These are phyloP conservation scores for Pichia phayaonensis DNA, from an alignment of 805 yeast species.

Conservation along the genomic window DNA sequence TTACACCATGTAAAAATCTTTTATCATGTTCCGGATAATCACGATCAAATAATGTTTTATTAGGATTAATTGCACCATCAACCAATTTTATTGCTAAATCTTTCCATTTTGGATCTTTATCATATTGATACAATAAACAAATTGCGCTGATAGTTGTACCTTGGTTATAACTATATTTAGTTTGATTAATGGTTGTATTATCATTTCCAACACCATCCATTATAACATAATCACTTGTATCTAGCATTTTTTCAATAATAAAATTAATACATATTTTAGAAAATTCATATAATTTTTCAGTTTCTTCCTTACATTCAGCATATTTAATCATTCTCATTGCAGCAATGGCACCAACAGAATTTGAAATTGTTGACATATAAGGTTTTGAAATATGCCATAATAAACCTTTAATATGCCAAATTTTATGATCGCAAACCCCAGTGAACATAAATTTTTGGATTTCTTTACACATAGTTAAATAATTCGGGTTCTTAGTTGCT, in stretches of 20 bases:
- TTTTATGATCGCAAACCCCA: slow-evolving; percentile 46
- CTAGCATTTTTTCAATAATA: slow-evolving; percentile 45
- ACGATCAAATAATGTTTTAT: slow-evolving; percentile 52
- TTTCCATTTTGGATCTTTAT: slow-evolving; percentile 45
- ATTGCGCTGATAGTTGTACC: slow-evolving; percentile 58
- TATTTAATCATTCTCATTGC: slow-evolving; percentile 56
- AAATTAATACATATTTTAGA: slow-evolving; percentile 56
- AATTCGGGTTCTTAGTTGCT: slow-evolving; percentile 49
- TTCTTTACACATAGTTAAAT: slow-evolving; percentile 49
- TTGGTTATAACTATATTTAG: slow-evolving; percentile 61
- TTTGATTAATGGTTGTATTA: slow-evolving; percentile 35
- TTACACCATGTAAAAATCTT: slow-evolving; percentile 58
- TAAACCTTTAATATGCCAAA: slow-evolving; percentile 49
- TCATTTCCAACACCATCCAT: slow-evolving; percentile 53
- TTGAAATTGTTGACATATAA: slow-evolving; percentile 45
- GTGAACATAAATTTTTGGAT: slow-evolving; percentile 55
- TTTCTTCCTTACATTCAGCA: slow-evolving; percentile 34
- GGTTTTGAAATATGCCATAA: slow-evolving; percentile 57
- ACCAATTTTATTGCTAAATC: slow-evolving; percentile 41
- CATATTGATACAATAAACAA: slow-evolving; percentile 40
- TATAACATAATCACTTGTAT: slow-evolving; percentile 46
- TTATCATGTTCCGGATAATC: slow-evolving; percentile 44
- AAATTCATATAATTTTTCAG: slow-evolving; percentile 41
- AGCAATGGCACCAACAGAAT: slow-evolving; percentile 58
- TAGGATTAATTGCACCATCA: slow-evolving; percentile 49